Percentiles rank a stretch among this genome's conserved stretches.
phyloP scores from a whole-genome alignment of 768 basidiomycete genomes.

The Candolleomyces aberdarensis region DNA sequence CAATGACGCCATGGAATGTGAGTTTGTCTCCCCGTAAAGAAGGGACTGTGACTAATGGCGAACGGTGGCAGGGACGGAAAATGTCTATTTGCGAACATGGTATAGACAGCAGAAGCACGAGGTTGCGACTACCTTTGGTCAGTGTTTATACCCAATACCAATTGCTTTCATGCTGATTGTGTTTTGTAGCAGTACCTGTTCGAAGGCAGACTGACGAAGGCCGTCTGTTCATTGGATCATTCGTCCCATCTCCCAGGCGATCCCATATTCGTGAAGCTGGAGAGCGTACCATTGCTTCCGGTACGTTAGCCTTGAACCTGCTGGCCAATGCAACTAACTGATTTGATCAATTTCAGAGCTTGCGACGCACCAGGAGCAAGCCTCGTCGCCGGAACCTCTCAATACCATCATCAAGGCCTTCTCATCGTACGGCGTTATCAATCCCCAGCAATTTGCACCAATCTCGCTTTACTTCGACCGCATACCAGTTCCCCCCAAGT shows the following conservation, averaged over 20 bases:
- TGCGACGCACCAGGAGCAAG: slow-evolving; percentile 25
- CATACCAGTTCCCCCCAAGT: slow-evolving; percentile 50
- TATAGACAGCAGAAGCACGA: slow-evolving; percentile 65
- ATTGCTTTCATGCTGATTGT: slow-evolving; percentile 1
- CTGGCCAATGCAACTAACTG: neutral
- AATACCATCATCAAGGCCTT: slow-evolving; percentile 79
- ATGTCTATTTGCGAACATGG: slow-evolving; percentile 84
- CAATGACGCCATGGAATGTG: slow-evolving; percentile 86
- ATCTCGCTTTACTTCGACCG: slow-evolving; percentile 73
- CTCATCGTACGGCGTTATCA: slow-evolving; percentile 62
- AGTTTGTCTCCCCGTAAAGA: slow-evolving; percentile 24
- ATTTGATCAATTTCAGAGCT: slow-evolving; percentile 20
- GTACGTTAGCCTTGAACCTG: slow-evolving; percentile 26
- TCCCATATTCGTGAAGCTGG: slow-evolving; percentile 71
- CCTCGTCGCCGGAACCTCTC: slow-evolving; percentile 55
- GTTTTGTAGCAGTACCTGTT: slow-evolving; percentile 49
- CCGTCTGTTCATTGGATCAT: slow-evolving; percentile 35
- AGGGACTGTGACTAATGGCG: neutral
- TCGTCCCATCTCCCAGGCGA: slow-evolving; percentile 63
- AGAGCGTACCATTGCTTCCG: slow-evolving; percentile 62
- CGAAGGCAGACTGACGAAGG: slow-evolving; percentile 51
- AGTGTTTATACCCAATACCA: slow-evolving; percentile 3
- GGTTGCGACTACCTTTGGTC: slow-evolving; percentile 39
- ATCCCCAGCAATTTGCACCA: slow-evolving; percentile 54
- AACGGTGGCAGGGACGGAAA: slow-evolving; percentile 73